Base-by-base conservation (phyloP, 345 rosid genomes). In the Bruguiera sexangula region DNA sequence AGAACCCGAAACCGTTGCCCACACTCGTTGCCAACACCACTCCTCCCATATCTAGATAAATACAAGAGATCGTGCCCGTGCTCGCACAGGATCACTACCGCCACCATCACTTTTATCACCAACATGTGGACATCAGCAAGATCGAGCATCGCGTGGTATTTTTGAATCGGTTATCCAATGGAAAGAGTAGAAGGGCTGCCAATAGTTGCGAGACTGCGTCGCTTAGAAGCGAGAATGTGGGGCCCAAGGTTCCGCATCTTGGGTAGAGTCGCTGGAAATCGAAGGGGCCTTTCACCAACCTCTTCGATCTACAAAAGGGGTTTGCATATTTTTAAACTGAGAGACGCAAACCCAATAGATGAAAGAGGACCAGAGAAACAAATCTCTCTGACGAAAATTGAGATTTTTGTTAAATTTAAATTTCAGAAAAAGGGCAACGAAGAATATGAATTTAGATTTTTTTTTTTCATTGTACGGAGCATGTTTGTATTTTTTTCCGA, bases 201-300 rank as follows among this genome's bases (percentile, higher is more conserved):
- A 80, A 83, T 63, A 90, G 84, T 6, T 75, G 86, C 60, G 92
- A 80, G 65, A 81, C 90, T 77, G 82, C 84, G 52, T 88, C 92
- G 74, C 83, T 76, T 73, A 87, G 87, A 21, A 85, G 86, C 66
- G 92, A 85, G 15, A 75, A 80, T n/a, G 88, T 78, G 20, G 93
- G 96, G 21, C 97, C 97, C 0, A 96, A 94, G 74, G 98, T 89
- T 26, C 88, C 97, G 43, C 97, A 91, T 86, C 86, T 93, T 7
- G 98, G 98, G 26, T 93, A 97, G 98, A 96, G 98, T 22, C 76
- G 96, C 46, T 88, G 98, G 97, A 27, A 27, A 27, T 27, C 29
- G 2, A 27, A 27, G 29, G 29, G 29, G 29, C 24, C 24, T 24
- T 24, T 24, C 24, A 24, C 24, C 24, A 24, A 24, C 24, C 24